phyloP scores from a whole-genome alignment of 1,284 basidiomycete genomes.

The Tranzscheliella williamsii region DNA sequence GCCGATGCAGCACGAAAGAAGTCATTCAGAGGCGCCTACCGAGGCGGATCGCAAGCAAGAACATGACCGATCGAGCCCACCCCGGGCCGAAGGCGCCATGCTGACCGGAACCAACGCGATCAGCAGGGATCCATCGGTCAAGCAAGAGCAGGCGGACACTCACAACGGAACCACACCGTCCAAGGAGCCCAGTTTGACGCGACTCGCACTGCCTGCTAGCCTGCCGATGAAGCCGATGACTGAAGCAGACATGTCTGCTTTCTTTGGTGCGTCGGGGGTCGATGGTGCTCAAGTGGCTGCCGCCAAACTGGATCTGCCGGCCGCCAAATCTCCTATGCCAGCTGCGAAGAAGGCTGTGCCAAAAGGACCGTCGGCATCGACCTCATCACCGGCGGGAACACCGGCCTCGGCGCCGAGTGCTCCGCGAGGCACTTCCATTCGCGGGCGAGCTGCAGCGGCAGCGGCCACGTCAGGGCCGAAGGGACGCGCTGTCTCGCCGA shows the following conservation, averaged over 20 bases:
- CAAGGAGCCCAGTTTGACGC: not conserved
- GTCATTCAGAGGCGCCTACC: not conserved
- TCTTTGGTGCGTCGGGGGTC: conserved; percentile 31
- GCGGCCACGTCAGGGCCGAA: conserved; percentile 2
- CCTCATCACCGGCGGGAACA: conserved; percentile 1
- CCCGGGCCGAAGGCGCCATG: no score
- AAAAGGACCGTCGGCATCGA: not conserved
- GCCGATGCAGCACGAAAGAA: not conserved
- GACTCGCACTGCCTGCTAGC: not conserved
- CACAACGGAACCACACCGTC: no score
- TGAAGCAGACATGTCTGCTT: conserved; percentile 29
- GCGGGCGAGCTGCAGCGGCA: conserved; percentile 23
- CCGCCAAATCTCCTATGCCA: not conserved
- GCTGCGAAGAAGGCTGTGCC: not conserved
- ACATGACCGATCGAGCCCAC: not conserved
- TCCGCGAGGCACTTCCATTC: conserved; percentile 9
- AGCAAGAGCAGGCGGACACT: no score
- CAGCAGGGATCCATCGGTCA: no score
- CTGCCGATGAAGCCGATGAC: conserved; percentile 19
- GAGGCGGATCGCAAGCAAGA: not conserved
- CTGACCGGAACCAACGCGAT: no score
- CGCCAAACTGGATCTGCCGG: conserved; percentile 4
- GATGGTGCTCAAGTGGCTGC: conserved; percentile 23
- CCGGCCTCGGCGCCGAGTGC: not conserved
- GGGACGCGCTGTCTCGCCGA: conserved; percentile 22